phyloP scores from a whole-genome alignment of 768 basidiomycete genomes.

The Leccinellum rugosiceps region DNA sequence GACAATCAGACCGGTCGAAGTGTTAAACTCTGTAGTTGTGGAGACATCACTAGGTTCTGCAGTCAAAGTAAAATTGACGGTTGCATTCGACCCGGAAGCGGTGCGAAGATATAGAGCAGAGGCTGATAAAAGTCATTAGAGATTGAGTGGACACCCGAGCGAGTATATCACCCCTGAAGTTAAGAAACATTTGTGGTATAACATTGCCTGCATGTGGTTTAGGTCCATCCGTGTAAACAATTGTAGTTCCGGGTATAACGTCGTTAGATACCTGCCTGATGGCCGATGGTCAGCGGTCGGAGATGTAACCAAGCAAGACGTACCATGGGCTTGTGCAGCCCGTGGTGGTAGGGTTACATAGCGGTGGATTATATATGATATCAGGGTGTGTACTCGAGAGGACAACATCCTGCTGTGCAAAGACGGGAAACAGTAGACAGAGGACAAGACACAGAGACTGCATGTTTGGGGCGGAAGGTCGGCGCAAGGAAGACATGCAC shows the following conservation, averaged over 20 bases:
- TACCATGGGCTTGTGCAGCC: slow-evolving; percentile 28
- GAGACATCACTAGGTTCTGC: slow-evolving; percentile 34
- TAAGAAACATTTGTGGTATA: slow-evolving; percentile 56
- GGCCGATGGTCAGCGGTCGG: not conserved
- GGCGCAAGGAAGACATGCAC: not conserved
- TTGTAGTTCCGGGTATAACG: slow-evolving; percentile 8
- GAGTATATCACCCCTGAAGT: slow-evolving; percentile 44
- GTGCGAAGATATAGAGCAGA: slow-evolving; percentile 43
- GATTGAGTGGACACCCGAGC: not conserved
- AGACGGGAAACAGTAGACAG: not conserved
- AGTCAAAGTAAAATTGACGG: slow-evolving; percentile 49
- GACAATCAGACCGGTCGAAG: slow-evolving; percentile 37
- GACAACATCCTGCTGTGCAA: slow-evolving; percentile 23
- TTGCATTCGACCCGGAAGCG: slow-evolving; percentile 46
- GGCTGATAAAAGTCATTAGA: slow-evolving; percentile 30
- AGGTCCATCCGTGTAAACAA: slow-evolving; percentile 42
- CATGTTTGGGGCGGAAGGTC: slow-evolving; percentile 16
- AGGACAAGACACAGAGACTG: slow-evolving; percentile 21
- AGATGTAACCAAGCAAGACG: not conserved
- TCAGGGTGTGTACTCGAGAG: slow-evolving; percentile 22
- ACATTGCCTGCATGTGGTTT: slow-evolving; percentile 39
- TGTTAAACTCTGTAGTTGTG: slow-evolving; percentile 38
- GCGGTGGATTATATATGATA: slow-evolving; percentile 28
- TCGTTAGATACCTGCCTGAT: slow-evolving; percentile 23
- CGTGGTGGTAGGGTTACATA: slow-evolving; percentile 11